Evolutionary conservation across 148 eudicot species (phyloP).

Genomic region (Camellia japonica): DNA sequence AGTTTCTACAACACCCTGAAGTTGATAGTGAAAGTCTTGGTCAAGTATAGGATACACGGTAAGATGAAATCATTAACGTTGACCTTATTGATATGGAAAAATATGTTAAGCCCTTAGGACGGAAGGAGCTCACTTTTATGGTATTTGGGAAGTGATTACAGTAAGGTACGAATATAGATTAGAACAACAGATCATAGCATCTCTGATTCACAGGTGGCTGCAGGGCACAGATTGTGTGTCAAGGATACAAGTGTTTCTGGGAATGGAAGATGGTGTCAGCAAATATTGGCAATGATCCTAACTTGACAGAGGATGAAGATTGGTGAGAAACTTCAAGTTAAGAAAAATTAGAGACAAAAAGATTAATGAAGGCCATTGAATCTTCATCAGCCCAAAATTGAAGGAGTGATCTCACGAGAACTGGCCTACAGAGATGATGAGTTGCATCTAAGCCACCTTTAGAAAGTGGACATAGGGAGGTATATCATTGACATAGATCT

Average conservation of each 20-base stretch:
- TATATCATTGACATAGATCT: neutral
- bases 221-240: neutral
- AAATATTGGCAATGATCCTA: neutral
- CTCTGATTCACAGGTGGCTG: neutral
- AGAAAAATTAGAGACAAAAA: neutral
- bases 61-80: neutral
- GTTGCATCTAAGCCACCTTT: neutral
- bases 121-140: neutral
- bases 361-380: neutral
- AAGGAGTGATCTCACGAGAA: neutral
- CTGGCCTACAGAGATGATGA: neutral
- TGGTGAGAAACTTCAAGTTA: neutral
- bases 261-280: neutral
- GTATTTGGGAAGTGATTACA: neutral
- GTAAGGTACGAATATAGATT: neutral
- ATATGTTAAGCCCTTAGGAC: neutral
- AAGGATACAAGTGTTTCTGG: neutral
- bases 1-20: neutral
- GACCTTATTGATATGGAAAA: neutral
- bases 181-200: neutral
- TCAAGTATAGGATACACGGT: neutral
- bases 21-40: neutral
- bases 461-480: neutral
- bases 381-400: constrained; percentile 2
- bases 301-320: neutral